Conservation (phyloP, 495 filamentous ascomycete species). For the Barbatosphaeria neglecta region DNA sequence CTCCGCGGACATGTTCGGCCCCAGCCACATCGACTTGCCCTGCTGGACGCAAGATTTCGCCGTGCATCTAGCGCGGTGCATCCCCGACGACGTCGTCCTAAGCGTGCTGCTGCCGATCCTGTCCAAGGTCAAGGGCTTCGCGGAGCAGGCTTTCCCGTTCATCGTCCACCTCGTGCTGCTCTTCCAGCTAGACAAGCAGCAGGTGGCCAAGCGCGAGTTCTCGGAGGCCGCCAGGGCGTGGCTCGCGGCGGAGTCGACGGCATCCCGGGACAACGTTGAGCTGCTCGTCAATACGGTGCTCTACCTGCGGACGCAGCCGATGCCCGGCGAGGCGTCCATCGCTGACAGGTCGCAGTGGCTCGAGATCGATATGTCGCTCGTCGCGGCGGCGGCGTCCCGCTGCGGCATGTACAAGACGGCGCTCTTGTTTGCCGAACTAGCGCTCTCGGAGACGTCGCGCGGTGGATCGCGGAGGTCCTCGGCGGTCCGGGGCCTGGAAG, state of each 20-base stretch:
- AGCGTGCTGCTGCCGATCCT: slow-evolving; percentile 53
- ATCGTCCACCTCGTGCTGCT: slow-evolving; percentile 68
- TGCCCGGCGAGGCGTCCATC: slow-evolving; percentile 62
- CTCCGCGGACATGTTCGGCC: slow-evolving; percentile 19
- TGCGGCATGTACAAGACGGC: slow-evolving; percentile 84
- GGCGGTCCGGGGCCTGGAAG: slow-evolving; percentile 32
- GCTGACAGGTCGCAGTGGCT: slow-evolving; percentile 76
- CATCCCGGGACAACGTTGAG: slow-evolving; percentile 34
- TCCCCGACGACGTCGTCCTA: slow-evolving; percentile 52
- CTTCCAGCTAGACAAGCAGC: slow-evolving; percentile 36
- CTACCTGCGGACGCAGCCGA: slow-evolving; percentile 76
- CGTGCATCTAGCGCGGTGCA: slow-evolving; percentile 47
- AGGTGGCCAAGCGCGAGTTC: slow-evolving; percentile 32
- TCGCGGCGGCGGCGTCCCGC: slow-evolving; percentile 60
- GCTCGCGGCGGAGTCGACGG: slow-evolving; percentile 30
- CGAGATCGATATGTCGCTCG: slow-evolving; percentile 62
- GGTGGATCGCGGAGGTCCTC: slow-evolving; percentile 61
- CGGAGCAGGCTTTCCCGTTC: slow-evolving; percentile 61
- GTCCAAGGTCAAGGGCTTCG: slow-evolving; percentile 49
- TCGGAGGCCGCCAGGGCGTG: slow-evolving; percentile 38
- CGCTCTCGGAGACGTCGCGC: slow-evolving; percentile 39
- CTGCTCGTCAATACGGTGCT: slow-evolving; percentile 69
- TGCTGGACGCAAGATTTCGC: slow-evolving; percentile 57
- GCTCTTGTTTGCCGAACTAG: slow-evolving; percentile 70
- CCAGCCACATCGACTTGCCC: slow-evolving; percentile 18